Evolutionary conservation across 2,329 filamentous ascomycete genomes (phyloP), one percentile per base, ranked within the genome.

Genomic region (Beauveria sp.): DNA sequence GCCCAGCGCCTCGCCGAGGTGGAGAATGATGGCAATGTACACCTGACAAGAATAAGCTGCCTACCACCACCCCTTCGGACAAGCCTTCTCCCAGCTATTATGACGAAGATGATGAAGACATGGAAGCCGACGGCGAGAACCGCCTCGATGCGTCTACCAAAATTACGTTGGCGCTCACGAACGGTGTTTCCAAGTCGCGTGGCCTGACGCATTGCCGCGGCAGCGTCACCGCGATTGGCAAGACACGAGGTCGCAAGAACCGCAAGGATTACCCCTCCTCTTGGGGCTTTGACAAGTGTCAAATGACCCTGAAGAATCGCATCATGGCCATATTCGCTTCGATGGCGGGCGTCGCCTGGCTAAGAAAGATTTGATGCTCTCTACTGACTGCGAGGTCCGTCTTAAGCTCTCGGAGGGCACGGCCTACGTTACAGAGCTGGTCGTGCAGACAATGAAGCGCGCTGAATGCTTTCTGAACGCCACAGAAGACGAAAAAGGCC

Each of bases 321-420:
- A 91, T 97, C 59, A 81, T 97, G 69, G 91, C 91, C 65, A 90
- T 96, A 3, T 30, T 30, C 28, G 28, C 22, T 99, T 96, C 69
- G 92, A 97, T 70, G 94, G 94, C 0, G 83, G 83, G 18, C 86
- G 92, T 58, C 87, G 93, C 47, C 82, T 99, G 55, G 94, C 90
- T 84, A 97, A 97, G 79, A 94, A 94, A 71, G 94, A 99, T 76
- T 96, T 97, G 91, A 96, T 97, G 92, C 86, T 99, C 55, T 91
- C 92, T 67, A 92, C 90, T 18, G 92, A 96, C 68, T 92, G 94
- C 70, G 94, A 99, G 76, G 91, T 97, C 91, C 91, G 93, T 70
- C 81, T 96, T 73, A 86, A 86, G 73, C 81, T 97, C 20, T 83
- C 84, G 26, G 88, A 91, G 70, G 84, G 84, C 70, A 86, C 89